Conservation (phyloP, 2,329 filamentous ascomycete species). For the Scolecobasidium constrictum region DNA sequence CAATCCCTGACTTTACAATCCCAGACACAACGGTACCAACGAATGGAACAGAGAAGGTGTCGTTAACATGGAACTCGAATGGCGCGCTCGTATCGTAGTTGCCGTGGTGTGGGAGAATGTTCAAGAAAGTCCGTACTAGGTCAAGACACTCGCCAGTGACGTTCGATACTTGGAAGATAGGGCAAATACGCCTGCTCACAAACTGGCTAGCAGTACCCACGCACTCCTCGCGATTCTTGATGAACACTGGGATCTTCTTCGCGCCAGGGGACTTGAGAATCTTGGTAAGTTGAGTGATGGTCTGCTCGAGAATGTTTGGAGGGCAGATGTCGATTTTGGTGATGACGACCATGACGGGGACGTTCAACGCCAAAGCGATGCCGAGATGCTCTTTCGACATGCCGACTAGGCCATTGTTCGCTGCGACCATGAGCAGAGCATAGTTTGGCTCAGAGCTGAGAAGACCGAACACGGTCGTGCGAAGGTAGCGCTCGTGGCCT, state of each 20-base stretch:
- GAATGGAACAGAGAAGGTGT: constrained; percentile 96
- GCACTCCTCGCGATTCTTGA: constrained; percentile 82
- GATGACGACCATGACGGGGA: constrained; percentile 94
- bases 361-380: constrained; percentile 86
- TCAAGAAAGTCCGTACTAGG: constrained; percentile 83
- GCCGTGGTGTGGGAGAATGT: constrained; percentile 88
- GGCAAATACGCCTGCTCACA: constrained; percentile 88
- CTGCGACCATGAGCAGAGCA: constrained; percentile 94
- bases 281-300: constrained; percentile 78
- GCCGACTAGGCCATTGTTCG: constrained; percentile 91
- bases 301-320: constrained; percentile 88
- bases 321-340: constrained; percentile 99
- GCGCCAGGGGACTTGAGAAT: constrained; percentile 92
- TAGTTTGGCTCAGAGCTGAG: constrained; percentile 94
- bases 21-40: constrained; percentile 94
- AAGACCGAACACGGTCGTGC: constrained; percentile 92
- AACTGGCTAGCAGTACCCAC: constrained; percentile 95
- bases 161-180: constrained; percentile 96
- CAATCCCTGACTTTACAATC: constrained; percentile 71
- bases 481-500: constrained; percentile 87
- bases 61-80: constrained; percentile 93
- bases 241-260: constrained; percentile 90
- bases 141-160: constrained; percentile 89
- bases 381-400: constrained; percentile 67
- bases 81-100: constrained; percentile 80